A percentile compares a stretch with the other conserved stretches of the same genome.
phyloP scores from a whole-genome alignment of 2,329 filamentous ascomycete species.

The Parastagonospora avenae region DNA sequence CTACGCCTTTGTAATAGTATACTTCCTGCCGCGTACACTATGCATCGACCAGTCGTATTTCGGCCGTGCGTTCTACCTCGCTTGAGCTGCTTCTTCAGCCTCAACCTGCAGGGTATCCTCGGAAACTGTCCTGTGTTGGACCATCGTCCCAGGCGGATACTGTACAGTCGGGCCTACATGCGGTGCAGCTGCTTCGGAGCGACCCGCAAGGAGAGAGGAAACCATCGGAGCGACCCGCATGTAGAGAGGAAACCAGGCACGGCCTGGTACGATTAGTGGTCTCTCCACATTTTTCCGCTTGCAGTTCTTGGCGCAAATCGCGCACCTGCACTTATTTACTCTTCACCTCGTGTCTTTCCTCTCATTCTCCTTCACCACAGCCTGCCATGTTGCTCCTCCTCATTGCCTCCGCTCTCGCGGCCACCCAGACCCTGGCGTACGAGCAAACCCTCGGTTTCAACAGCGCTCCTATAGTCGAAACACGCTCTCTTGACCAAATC shows the following conservation, averaged over 20 bases:
- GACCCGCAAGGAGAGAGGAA: neutral
- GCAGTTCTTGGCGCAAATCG: neutral
- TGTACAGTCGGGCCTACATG: neutral
- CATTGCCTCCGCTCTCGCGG: neutral
- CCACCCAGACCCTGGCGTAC: neutral
- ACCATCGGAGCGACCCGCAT: neutral
- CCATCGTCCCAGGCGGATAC: neutral
- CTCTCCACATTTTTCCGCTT: neutral
- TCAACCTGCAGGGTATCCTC: neutral
- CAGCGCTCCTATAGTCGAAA: constrained; percentile 42
- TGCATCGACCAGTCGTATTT: neutral
- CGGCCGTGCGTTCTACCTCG: neutral
- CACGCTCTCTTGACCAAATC: constrained; percentile 56
- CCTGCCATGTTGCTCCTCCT: neutral
- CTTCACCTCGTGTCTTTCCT: neutral
- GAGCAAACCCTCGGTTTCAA: constrained; percentile 3
- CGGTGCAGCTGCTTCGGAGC: neutral
- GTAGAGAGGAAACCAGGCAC: neutral
- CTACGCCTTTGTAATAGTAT: too few relatives aligned
- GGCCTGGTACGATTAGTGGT: neutral
- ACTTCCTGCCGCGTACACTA: neutral
- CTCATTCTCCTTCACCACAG: neutral
- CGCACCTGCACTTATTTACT: neutral
- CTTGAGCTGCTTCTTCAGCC: neutral
- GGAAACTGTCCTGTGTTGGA: neutral